Evolutionary conservation across 176 grass and related monocot species (phyloP).

Genomic region (Carex myosuroides): DNA sequence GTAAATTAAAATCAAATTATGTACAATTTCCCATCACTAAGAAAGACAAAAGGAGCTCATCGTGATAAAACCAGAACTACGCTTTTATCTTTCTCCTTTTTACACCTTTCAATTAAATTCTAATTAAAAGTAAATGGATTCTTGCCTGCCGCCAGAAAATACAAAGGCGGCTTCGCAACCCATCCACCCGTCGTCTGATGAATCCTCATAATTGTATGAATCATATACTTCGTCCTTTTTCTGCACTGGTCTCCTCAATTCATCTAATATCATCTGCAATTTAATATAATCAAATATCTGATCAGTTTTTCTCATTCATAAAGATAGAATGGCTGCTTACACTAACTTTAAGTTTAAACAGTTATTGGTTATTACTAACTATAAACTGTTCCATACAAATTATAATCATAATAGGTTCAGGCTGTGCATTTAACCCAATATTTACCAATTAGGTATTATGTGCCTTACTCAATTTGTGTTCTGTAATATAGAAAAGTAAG

Average conservation of each 20-base stretch:
- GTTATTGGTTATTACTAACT: neutral
- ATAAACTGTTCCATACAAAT: neutral
- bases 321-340: neutral
- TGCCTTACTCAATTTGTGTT: no score
- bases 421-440: no score
- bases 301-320: neutral
- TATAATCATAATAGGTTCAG: neutral
- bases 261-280: slow-evolving; percentile 17
- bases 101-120: neutral
- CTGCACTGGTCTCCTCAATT: neutral
- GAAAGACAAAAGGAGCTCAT: slow-evolving; percentile 1
- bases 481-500: neutral
- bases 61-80: neutral
- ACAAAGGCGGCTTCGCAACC: slow-evolving; percentile 18
- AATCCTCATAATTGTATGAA: neutral
- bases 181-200: slow-evolving; percentile 11
- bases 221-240: neutral
- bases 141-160: slow-evolving; percentile 3
- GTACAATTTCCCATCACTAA: neutral
- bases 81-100: neutral
- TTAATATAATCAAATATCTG: slow-evolving; percentile 2
- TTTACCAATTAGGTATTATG: no score
- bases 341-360: neutral
- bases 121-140: slow-evolving; percentile 17
- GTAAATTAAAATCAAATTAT: neutral